Evolutionary conservation across 2,329 filamentous ascomycete genomes (phyloP).

Genomic region (Penicillium vulpinum): DNA sequence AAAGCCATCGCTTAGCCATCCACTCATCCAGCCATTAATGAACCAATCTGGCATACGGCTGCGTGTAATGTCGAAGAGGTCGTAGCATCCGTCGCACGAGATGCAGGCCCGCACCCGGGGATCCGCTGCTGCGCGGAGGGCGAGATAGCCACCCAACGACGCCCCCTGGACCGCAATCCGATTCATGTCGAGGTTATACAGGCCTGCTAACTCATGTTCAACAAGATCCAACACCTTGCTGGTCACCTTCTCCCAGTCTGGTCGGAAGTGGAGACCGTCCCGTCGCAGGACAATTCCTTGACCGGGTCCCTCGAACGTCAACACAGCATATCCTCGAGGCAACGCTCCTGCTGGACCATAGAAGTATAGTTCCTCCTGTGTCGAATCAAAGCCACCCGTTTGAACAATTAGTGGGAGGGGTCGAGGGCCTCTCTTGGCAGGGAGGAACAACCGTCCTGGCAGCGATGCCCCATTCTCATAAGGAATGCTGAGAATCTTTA

Average conservation of each 20-base stretch:
- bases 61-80: constrained; percentile 32
- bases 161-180: constrained; percentile 42
- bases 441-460: no score
- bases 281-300: constrained; percentile 43
- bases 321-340: constrained; percentile 42
- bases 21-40: neutral
- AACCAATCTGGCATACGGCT: neutral
- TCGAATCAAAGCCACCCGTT: no score
- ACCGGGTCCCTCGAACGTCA: constrained; percentile 51
- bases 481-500: no score
- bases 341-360: no score
- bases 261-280: constrained; percentile 32
- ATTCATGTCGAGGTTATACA: constrained; percentile 35
- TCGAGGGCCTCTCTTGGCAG: no score
- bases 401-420: no score
- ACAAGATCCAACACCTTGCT: neutral
- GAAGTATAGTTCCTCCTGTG: no score
- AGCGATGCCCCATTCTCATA: no score
- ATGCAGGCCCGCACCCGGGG: constrained; percentile 48
- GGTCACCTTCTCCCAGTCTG: constrained; percentile 43
- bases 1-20: neutral
- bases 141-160: constrained; percentile 50
- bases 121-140: constrained; percentile 46
- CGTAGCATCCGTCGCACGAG: constrained; percentile 41
- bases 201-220: neutral